These are phyloP conservation scores for Tetrapisispora phaffii DNA, from an alignment of 805 yeast species.

Conservation along the genomic window DNA sequence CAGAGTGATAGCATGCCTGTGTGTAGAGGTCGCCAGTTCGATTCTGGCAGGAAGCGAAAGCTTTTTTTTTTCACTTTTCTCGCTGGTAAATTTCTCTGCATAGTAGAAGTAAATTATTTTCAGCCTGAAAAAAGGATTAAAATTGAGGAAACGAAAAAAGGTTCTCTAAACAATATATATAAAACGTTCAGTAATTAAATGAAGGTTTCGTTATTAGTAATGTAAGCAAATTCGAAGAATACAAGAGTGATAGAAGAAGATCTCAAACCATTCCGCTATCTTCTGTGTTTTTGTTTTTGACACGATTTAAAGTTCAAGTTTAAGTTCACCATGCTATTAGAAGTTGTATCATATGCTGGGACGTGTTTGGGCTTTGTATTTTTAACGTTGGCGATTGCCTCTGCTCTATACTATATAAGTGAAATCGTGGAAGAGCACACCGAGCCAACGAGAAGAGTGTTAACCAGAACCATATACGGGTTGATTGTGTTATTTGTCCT, in stretches of 20 bases:
- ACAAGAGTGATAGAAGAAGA: too few species aligned
- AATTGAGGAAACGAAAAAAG: not conserved
- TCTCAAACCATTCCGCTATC: not conserved
- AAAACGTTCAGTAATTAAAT: too few species aligned
- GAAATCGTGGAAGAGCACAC: constrained; percentile 92
- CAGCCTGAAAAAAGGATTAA: too few species aligned
- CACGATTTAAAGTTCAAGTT: not conserved
- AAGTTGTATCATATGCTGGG: constrained; percentile 51
- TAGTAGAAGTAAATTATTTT: too few species aligned
- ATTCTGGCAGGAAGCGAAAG: constrained; percentile 72
- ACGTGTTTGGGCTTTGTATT: constrained; percentile 50
- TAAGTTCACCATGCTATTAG: constrained; percentile 40
- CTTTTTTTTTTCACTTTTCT: constrained; percentile 12
- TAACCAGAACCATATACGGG: constrained; percentile 51
- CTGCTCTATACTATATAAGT: constrained; percentile 83
- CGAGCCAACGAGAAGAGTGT: constrained; percentile 66
- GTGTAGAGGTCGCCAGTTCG: constrained; percentile 95
- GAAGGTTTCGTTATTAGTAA: too few species aligned
- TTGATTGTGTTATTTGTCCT: constrained; percentile 48
- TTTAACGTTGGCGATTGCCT: constrained; percentile 64
- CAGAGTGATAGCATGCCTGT: too few species aligned
- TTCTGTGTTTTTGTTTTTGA: not conserved
- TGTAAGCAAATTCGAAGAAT: too few species aligned
- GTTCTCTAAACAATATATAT: too few species aligned
- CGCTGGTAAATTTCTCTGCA: too few species aligned